Evolutionary conservation across 2,329 filamentous ascomycete genomes (phyloP), one percentile per base, ranked within the genome.

Genomic region (Trichoderma pleuroti): DNA sequence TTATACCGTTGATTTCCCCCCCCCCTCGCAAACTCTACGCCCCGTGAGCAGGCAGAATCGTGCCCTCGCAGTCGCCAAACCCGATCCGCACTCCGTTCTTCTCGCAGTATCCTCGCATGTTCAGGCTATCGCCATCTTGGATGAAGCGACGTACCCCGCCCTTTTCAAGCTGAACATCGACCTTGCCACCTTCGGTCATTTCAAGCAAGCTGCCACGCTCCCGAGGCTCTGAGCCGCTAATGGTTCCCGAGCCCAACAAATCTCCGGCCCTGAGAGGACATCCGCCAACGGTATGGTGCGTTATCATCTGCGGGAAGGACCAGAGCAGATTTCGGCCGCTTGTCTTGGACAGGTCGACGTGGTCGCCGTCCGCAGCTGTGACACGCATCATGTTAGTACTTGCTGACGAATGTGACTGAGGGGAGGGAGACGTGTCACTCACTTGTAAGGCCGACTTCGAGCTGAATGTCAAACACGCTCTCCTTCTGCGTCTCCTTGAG

Each of bases 231-330:
- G 87, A 86, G 7, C 93, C 92, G 0, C 81, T 83, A 74, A 96
- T 94, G 0, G 93, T 96, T 9, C 93, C 93, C 0, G 90, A 92
- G 2, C 92, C 93, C 1, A 97, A 81, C 56, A 96, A 78, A 76
- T 97, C 93, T 57, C 93, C 93, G 0, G 90, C 86, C 7, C 88
- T 86, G 81, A 96, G 85, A 9, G 90, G 89, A 79, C 93, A 96
- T 8, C 93, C 93, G 0, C 90, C 91, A 71, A 93, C 87, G 3
- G 91, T 90, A 79, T 96, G 93, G 80, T 96, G 93, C 0, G 93
- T 87, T 39, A 96, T 83, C 92, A 95, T 94, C 78, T 96, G 93
- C 0, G 91, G 87, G 82, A 93, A 96, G 0, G 92, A 94, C 86
- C 90, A 96, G 1, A 95, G 84, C 1, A 96, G 83, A 64, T 84